A percentile compares a stretch with the other conserved stretches of the same genome.
phyloP scores from a whole-genome alignment of 805 yeast species.

The Metschnikowia colocasiae region DNA sequence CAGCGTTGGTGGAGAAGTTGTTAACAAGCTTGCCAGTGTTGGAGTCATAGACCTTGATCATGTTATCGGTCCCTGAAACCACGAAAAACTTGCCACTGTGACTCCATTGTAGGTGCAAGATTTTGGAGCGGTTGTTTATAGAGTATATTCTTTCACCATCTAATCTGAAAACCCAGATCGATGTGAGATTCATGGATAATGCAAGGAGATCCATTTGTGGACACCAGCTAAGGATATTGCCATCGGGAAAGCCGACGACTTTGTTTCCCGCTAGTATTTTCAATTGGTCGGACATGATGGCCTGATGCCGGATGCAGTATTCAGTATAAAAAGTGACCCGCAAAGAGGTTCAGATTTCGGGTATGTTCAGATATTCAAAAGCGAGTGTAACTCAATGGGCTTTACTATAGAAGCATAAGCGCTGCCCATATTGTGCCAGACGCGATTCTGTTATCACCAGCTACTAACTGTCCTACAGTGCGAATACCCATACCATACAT shows the following conservation, averaged over 20 bases:
- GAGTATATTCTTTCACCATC: constrained; percentile 55
- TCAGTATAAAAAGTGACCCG: neutral
- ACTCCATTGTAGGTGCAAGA: constrained; percentile 30
- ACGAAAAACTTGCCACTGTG: constrained; percentile 41
- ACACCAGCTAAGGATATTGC: constrained; percentile 43
- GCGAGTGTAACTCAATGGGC: neutral
- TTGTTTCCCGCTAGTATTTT: constrained; percentile 13
- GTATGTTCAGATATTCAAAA: neutral
- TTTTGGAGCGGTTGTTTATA: constrained; percentile 33
- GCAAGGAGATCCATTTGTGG: constrained; percentile 54
- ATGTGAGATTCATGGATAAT: constrained; percentile 47
- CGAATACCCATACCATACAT: neutral
- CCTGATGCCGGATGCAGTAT: neutral
- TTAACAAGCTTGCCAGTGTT: constrained; percentile 43
- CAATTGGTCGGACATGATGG: neutral
- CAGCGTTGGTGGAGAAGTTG: constrained; percentile 18
- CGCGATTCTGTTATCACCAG: neutral
- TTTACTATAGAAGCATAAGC: neutral
- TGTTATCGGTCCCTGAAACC: constrained; percentile 42
- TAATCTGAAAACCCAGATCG: constrained; percentile 49
- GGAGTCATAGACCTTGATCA: constrained; percentile 43
- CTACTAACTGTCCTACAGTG: neutral
- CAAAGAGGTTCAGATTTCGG: neutral
- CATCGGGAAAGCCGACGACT: constrained; percentile 30
- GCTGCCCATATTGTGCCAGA: neutral